Evolutionary conservation across 352 stramenopile genomes (phyloP).

Genomic region (Aphanomyces astaci): DNA sequence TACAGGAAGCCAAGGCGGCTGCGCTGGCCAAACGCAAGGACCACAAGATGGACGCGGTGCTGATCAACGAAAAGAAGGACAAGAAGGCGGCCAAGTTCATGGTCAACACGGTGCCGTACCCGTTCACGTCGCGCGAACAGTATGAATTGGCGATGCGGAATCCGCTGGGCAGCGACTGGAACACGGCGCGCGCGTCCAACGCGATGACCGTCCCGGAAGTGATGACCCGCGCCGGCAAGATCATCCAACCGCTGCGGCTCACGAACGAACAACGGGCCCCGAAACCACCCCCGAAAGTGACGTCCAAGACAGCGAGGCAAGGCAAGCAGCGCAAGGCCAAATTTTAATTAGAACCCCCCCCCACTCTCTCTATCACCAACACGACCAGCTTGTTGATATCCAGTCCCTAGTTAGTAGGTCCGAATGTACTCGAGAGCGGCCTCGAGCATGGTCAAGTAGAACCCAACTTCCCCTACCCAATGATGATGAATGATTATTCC

Average conservation of each 20-base stretch:
- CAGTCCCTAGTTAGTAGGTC: background rate
- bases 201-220: constrained; percentile 91
- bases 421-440: constrained; percentile 36
- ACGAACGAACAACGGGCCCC: constrained; percentile 67
- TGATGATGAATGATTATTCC: background rate
- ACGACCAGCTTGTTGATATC: background rate
- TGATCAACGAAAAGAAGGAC: constrained; percentile 86
- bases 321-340: constrained; percentile 73
- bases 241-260: constrained; percentile 90
- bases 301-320: constrained; percentile 25
- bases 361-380: background rate
- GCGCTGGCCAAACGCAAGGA: constrained; percentile 61
- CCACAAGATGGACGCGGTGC: constrained; percentile 51
- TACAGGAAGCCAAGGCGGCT: constrained; percentile 62
- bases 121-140: constrained; percentile 94
- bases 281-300: constrained; percentile 69
- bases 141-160: constrained; percentile 97
- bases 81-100: constrained; percentile 81
- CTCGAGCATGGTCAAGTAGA: constrained; percentile 46
- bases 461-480: constrained; percentile 31
- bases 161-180: constrained; percentile 92
- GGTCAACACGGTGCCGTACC: constrained; percentile 92
- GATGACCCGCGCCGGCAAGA: constrained; percentile 86
- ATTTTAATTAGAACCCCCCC: constrained; percentile 35
- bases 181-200: constrained; percentile 86